phyloP scores from a whole-genome alignment of 2,329 filamentous ascomycete species.

The Alternaria postmessia region DNA sequence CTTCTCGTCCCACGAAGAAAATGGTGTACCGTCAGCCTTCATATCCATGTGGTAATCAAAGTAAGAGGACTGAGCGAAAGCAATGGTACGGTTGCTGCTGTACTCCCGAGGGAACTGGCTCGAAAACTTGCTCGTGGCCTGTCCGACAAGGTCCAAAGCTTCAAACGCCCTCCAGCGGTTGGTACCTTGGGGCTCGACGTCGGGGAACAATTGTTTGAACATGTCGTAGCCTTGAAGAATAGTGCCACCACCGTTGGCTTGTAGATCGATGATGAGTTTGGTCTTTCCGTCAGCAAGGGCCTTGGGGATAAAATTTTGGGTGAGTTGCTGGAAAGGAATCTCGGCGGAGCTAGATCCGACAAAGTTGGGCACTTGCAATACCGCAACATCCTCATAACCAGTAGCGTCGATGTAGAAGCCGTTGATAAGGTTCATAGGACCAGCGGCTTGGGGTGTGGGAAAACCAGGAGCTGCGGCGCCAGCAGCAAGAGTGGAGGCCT shows the following conservation, averaged over 20 bases:
- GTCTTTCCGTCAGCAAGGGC: conserved; percentile 62
- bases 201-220: conserved; percentile 66
- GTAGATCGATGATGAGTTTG: conserved; percentile 68
- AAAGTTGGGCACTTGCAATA: conserved; percentile 55
- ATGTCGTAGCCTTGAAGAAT: conserved; percentile 68
- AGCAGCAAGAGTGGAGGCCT: conserved; percentile 12
- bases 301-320: conserved; percentile 52
- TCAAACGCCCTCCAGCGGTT: conserved; percentile 61
- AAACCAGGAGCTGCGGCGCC: conserved; percentile 51
- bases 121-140: conserved; percentile 48
- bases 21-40: conserved; percentile 60
- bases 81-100: conserved; percentile 49
- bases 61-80: conserved; percentile 50
- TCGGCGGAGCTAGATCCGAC: conserved; percentile 34
- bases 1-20: conserved; percentile 57
- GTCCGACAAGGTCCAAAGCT: conserved; percentile 55
- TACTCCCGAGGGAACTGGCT: conserved; percentile 42
- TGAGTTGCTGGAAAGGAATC: conserved; percentile 51
- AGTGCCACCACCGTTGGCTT: conserved; percentile 66
- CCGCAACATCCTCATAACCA: conserved; percentile 56
- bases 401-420: conserved; percentile 56
- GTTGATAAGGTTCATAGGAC: conserved; percentile 53
- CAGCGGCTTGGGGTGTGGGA: conserved; percentile 51
- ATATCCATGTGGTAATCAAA: conserved; percentile 59
- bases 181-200: conserved; percentile 59